Percentiles rank a stretch among this genome's conserved stretches.
Conservation (phyloP, 441 rosid genomes). For the Populus trichocarpa region DNA sequence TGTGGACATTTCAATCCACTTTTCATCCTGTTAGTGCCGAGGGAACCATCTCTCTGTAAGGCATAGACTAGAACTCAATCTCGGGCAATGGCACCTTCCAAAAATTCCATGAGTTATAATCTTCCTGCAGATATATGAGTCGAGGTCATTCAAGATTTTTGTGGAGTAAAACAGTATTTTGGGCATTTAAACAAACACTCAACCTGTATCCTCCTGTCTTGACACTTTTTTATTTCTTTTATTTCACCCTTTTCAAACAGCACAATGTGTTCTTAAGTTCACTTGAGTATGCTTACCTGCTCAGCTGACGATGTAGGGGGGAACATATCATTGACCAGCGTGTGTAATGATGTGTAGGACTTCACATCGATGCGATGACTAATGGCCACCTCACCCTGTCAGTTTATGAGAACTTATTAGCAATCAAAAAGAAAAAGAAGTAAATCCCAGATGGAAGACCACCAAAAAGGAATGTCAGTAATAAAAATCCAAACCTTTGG, state of each 20-base stretch:
- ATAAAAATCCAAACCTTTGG: conserved; percentile 56
- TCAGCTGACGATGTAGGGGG: conserved; percentile 73
- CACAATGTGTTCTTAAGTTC: background rate
- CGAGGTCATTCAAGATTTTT: background rate
- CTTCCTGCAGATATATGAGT: conserved; percentile 53
- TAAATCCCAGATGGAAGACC: background rate
- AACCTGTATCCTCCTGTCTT: background rate
- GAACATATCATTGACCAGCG: conserved; percentile 86
- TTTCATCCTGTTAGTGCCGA: background rate
- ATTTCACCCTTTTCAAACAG: background rate
- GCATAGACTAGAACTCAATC: conserved; percentile 28
- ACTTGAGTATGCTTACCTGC: conserved; percentile 43
- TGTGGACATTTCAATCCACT: background rate
- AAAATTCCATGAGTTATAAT: conserved; percentile 74
- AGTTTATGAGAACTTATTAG: conserved; percentile 15
- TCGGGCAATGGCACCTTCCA: conserved; percentile 72
- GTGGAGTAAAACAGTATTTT: background rate
- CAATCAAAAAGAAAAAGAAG: background rate
- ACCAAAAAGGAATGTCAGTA: background rate
- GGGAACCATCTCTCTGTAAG: background rate
- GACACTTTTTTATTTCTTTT: background rate
- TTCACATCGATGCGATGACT: conserved; percentile 62
- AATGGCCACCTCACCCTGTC: conserved; percentile 85
- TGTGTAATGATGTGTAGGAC: conserved; percentile 81
- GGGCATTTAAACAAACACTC: background rate